A percentile compares a stretch with the other conserved stretches of the same genome.
phyloP scores from a whole-genome alignment of 2,329 filamentous ascomycete genomes.

The Fusarium clavum region DNA sequence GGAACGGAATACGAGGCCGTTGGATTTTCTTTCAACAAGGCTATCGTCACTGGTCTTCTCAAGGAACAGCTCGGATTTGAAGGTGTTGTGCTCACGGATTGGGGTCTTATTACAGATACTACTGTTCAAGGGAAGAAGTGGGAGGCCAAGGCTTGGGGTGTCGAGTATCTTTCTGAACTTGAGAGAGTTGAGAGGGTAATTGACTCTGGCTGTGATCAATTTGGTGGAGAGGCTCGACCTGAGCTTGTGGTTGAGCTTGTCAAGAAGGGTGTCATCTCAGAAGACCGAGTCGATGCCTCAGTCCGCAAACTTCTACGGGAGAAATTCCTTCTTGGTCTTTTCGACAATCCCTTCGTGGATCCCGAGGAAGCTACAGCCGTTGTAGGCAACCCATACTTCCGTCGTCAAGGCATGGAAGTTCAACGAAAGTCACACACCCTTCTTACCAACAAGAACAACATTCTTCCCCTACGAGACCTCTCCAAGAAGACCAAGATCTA shows the following conservation, averaged over 20 bases:
- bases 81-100: constrained; percentile 62
- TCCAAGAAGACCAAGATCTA: constrained; percentile 35
- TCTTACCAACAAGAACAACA: constrained; percentile 40
- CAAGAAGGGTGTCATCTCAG: constrained; percentile 49
- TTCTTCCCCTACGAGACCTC: constrained; percentile 32
- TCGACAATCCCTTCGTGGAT: constrained; percentile 63
- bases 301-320: constrained; percentile 59
- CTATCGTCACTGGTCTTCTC: constrained; percentile 60
- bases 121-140: neutral
- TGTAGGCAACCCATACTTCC: constrained; percentile 58
- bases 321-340: constrained; percentile 63
- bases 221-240: constrained; percentile 61
- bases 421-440: constrained; percentile 41
- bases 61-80: constrained; percentile 60
- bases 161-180: constrained; percentile 57
- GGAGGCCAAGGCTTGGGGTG: constrained; percentile 60
- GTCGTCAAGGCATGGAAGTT: constrained; percentile 25
- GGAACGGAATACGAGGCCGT: constrained; percentile 59
- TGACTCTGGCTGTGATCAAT: constrained; percentile 62
- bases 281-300: constrained; percentile 58
- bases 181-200: constrained; percentile 56
- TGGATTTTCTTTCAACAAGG: constrained; percentile 63
- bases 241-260: constrained; percentile 61
- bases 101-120: constrained; percentile 60
- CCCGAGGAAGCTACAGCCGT: constrained; percentile 52